Evolutionary conservation across 1,284 basidiomycete genomes (phyloP).

Genomic region (Tilletia caries): DNA sequence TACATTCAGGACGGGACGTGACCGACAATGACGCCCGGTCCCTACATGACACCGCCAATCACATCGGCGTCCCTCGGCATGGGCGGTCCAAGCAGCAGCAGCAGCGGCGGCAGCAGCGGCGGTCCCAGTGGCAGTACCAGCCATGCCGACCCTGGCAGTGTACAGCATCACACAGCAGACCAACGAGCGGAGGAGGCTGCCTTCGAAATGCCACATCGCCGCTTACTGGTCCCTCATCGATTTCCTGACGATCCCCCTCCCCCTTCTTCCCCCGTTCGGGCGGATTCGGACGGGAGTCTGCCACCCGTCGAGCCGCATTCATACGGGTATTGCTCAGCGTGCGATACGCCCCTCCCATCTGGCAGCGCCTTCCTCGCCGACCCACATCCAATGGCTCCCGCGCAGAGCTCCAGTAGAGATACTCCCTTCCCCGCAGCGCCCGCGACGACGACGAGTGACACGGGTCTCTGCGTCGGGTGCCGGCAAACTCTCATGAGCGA

Average conservation of each 20-base stretch:
- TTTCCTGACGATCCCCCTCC: too few relatives aligned
- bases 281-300: neutral
- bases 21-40: neutral
- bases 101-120: neutral
- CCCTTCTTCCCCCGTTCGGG: too few relatives aligned
- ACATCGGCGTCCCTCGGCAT: neutral
- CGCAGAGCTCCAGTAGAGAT: neutral
- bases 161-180: too few relatives aligned
- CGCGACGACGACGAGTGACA: neutral
- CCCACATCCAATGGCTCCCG: neutral
- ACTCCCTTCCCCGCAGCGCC: neutral
- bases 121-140: neutral
- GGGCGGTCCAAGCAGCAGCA: neutral
- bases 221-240: too few relatives aligned
- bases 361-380: neutral
- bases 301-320: neutral
- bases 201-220: too few relatives aligned
- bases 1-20: neutral
- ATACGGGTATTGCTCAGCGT: neutral
- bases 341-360: conserved; percentile 2
- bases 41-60: neutral
- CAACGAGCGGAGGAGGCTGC: too few relatives aligned
- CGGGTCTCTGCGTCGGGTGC: neutral
- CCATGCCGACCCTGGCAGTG: neutral
- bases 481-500: neutral